phyloP scores from a whole-genome alignment of 371 early-diverging fungal species.

The Amoeboaphelidium protococcarum region DNA sequence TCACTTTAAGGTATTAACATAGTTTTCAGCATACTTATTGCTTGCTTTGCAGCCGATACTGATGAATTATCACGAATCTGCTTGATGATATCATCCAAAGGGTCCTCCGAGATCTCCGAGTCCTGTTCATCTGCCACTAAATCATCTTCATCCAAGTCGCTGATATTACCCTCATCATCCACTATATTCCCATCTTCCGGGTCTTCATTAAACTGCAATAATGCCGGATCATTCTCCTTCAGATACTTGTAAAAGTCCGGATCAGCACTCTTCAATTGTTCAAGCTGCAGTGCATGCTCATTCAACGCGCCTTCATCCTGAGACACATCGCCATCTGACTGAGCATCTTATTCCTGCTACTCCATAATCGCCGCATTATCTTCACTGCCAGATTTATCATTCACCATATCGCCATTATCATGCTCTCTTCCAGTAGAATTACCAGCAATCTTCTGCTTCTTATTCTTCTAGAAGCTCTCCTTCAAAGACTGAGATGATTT shows the following conservation, averaged over 20 bases:
- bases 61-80: not conserved
- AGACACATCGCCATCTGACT: not conserved
- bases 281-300: conserved; percentile 38
- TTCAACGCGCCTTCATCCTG: conserved; percentile 2
- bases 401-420: not conserved
- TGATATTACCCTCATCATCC: conserved; percentile 16
- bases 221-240: conserved; percentile 46
- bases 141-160: conserved; percentile 17
- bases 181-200: conserved; percentile 14
- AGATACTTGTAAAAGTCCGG: conserved; percentile 44
- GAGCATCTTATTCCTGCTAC: not conserved
- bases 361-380: not conserved
- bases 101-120: conserved; percentile 11
- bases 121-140: conserved; percentile 14
- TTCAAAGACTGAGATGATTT: too few species aligned
- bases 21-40: conserved; percentile 29
- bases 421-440: not conserved
- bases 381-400: not conserved
- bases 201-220: conserved; percentile 38
- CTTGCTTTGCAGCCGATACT: conserved; percentile 11
- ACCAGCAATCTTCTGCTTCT: not conserved
- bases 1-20: conserved; percentile 58
- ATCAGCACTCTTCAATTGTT: conserved; percentile 47
- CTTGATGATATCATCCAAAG: conserved; percentile 6
- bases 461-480: too few species aligned